A percentile compares a stretch with the other conserved stretches of the same genome.
These are phyloP conservation scores for Rhizoctonia solani DNA, from an alignment of 1,284 basidiomycete species.

Conservation along the genomic window DNA sequence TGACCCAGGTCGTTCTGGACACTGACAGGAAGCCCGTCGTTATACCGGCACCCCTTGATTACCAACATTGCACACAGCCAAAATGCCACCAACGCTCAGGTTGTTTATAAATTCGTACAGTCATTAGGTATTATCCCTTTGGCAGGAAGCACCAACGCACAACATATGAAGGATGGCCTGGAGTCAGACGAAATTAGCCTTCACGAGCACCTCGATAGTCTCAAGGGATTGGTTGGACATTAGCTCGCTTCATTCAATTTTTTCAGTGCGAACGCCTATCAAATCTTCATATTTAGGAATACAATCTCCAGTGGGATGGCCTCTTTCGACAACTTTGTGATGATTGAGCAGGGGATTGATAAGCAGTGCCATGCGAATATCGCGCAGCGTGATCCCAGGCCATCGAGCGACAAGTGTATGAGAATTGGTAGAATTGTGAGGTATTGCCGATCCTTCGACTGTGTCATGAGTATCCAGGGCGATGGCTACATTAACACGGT, in stretches of 20 bases:
- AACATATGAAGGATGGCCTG: constrained; percentile 68
- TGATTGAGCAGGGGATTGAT: constrained; percentile 41
- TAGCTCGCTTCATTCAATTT: constrained; percentile 9
- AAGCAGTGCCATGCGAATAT: constrained; percentile 55
- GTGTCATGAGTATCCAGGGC: constrained; percentile 34
- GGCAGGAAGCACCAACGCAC: constrained; percentile 63
- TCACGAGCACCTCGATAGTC: constrained; percentile 42
- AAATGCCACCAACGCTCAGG: constrained; percentile 63
- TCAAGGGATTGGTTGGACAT: constrained; percentile 20
- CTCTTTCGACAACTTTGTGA: background rate
- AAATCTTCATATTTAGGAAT: background rate
- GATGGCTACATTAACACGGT: constrained; percentile 49
- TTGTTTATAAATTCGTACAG: constrained; percentile 69
- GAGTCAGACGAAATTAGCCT: constrained; percentile 52
- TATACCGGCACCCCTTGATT: constrained; percentile 58
- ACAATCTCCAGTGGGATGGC: background rate
- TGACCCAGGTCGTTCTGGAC: constrained; percentile 79
- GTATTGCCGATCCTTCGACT: constrained; percentile 13
- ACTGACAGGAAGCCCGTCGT: constrained; percentile 69
- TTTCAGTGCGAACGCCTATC: background rate
- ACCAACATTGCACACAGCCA: constrained; percentile 53
- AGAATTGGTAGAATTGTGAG: constrained; percentile 30
- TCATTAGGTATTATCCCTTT: constrained; percentile 61
- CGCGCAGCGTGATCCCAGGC: constrained; percentile 57
- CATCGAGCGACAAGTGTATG: constrained; percentile 32